These are phyloP conservation scores for Saccharomycopsis guyanensis DNA, from an alignment of 805 yeast species.

Conservation along the genomic window DNA sequence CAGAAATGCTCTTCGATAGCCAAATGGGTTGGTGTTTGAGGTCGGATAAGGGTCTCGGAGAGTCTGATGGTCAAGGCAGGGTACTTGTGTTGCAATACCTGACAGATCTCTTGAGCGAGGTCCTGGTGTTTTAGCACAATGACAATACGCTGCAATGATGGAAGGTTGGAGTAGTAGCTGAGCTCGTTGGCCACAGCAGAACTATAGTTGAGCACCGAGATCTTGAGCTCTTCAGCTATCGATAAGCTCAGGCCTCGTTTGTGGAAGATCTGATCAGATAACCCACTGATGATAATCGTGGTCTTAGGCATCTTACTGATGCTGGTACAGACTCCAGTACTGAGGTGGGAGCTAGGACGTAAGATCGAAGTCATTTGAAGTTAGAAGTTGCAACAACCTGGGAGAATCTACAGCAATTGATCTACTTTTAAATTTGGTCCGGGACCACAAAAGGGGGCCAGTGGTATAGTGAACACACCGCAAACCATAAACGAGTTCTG, in stretches of 20 bases:
- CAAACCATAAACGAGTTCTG: no score
- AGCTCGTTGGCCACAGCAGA: neutral
- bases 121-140: conserved; percentile 9
- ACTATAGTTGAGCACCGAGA: conserved; percentile 8
- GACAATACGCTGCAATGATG: conserved; percentile 12
- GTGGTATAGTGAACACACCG: no score
- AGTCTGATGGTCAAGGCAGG: neutral
- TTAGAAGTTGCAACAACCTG: no score
- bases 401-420: no score
- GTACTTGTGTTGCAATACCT: conserved; percentile 5
- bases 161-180: conserved; percentile 10
- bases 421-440: no score
- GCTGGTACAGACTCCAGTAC: no score
- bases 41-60: conserved; percentile 7
- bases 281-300: conserved; percentile 13
- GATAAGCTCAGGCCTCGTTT: conserved; percentile 5
- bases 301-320: conserved; percentile 9
- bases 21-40: neutral
- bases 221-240: conserved; percentile 17
- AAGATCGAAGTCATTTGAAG: no score
- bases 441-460: no score
- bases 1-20: neutral
- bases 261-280: conserved; percentile 8
- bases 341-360: no score
- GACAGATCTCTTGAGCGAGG: conserved; percentile 3